phyloP scores from a whole-genome alignment of 257 asterid genomes.

The Forsythia viridissima region DNA sequence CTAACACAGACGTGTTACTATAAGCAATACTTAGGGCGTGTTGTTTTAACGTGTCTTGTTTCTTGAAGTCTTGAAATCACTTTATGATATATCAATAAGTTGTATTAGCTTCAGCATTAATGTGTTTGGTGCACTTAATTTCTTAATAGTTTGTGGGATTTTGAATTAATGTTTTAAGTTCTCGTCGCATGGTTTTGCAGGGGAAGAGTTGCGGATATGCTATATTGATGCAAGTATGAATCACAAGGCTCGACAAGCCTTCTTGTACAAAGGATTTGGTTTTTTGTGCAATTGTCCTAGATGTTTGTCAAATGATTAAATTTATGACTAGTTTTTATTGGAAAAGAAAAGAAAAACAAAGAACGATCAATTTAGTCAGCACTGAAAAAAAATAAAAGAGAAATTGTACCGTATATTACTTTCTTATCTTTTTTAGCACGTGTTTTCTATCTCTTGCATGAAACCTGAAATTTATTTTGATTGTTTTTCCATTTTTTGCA shows the following conservation, averaged over 20 bases:
- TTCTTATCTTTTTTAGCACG: too few species aligned
- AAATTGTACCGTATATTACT: too few species aligned
- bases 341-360: background rate
- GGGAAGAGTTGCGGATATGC: constrained; percentile 83
- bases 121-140: background rate
- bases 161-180: constrained; percentile 1
- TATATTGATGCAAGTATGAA: constrained; percentile 87
- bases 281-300: constrained; percentile 74
- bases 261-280: constrained; percentile 72
- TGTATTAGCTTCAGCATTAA: constrained; percentile 1
- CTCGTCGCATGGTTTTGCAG: constrained; percentile 39
- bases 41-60: too few species aligned
- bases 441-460: too few species aligned
- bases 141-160: background rate
- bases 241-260: constrained; percentile 58
- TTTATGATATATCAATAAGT: background rate
- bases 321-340: background rate
- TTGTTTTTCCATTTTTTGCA: too few species aligned
- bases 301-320: constrained; percentile 63
- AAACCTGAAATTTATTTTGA: too few species aligned
- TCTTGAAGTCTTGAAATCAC: background rate
- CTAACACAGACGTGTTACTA: background rate
- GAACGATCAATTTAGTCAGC: background rate
- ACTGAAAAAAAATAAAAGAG: background rate
- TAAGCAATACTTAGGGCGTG: background rate